Evolutionary conservation across 2,329 filamentous ascomycete genomes (phyloP), one percentile per base, ranked within the genome.

Genomic region (Juglanconis sp.): DNA sequence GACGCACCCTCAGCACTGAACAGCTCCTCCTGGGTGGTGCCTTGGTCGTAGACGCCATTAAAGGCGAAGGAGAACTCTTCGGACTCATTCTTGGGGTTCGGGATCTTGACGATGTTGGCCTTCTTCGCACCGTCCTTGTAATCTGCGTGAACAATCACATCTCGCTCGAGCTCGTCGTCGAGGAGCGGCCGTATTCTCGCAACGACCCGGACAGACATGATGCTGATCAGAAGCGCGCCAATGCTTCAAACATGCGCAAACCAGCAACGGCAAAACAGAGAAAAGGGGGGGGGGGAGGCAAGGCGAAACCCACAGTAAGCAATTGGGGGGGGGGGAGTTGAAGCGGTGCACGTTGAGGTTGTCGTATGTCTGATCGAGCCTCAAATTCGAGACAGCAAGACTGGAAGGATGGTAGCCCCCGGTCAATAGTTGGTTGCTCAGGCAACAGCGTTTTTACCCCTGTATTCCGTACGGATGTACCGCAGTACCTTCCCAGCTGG

Each of bases 21-120:
- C 60, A 99, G 77, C 65, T 90, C 84, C 74, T 96, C 91, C 73
- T 99, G 94, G 8, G 90, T 86, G 15, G 90, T 88, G 40, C 83
- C 75, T 68, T 88, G 85, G 70, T 91, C 91, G 74, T 96, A 98
- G 58, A 98, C 94, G 67, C 90, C 86, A 79, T 95, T 96, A 81
- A 98, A 98, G 56, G 93, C 86, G 73, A 98, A 99, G 57, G 90
- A 92, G 76, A 93, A 98, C 70, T 93, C 90, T 75, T 98, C 94
- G 30, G 84, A 80, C 65, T 91, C 90, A 70, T 97, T 97, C 79
- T 95, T 96, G 0, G 94, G 93, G 71, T 92, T 97, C 3, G 94
- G 94, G 69, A 98, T 96, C 73, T 90, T 89, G 70, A 98, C 87
- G 35, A 96, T 77, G 32, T 82, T 87, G 64, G 83, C 85, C 24